Evolutionary conservation across 1,139 yeast genomes (phyloP), one percentile per base, ranked within the genome.

Genomic region (Debaryomyces nepalensis): DNA sequence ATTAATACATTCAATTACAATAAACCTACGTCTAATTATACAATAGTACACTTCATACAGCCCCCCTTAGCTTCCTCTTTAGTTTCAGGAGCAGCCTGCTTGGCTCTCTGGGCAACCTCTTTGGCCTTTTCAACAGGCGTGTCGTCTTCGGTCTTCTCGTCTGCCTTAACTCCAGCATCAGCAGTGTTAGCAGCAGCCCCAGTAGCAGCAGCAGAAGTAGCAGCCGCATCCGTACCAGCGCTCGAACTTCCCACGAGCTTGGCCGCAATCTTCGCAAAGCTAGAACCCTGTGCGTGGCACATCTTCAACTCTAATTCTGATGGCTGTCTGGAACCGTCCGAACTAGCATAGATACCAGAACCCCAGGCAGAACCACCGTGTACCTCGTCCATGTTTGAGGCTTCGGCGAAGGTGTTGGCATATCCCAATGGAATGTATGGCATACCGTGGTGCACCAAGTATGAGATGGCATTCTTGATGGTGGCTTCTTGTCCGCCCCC

Each of bases 341-440:
- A 48, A 41, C 73, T 77, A 30, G 82, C 79, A 46, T 63, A 58
- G 12, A 75, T 59, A 49, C 80, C 80, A 16, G 81, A 71, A 57
- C 81, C 81, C 69, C 73, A 77, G 23, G 81, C 69, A 41, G 78
- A 63, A 44, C 71, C 72, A 50, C 81, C 81, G 46, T 70, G 77
- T 32, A 62, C 57, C 53, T 72, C 77, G 1, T 63, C 63, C 30
- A 70, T 44, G 45, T 59, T 59, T 32, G 73, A 54, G 37, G 72
- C 49, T 29, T 62, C 61, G 10, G 63, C 61, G 54, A 66, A 70
- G 2, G 68, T 70, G 5, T 37, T 19, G 11, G 37, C 71, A 53
- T 64, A 74, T 45, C 82, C 81, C 49, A 77, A 63, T 33, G 82
- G 81, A 37, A 77, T 58, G 52, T 61, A 77, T 24, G 71, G 55